Percentiles rank a stretch among this genome's conserved stretches.
Conservation (phyloP, 257 asterid genomes). For the Capsicum baccatum region DNA sequence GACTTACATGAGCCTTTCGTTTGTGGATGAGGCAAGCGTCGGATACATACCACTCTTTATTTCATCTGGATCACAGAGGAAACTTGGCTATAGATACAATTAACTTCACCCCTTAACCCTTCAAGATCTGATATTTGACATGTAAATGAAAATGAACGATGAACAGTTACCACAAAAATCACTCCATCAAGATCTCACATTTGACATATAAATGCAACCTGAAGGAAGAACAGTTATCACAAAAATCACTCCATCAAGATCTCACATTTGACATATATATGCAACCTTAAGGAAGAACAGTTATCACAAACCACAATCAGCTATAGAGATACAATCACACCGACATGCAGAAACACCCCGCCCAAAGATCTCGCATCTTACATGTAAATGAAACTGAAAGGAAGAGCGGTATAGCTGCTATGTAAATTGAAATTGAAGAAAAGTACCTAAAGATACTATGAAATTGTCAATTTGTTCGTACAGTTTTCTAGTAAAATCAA, state of each 20-base stretch:
- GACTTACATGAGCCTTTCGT: background rate
- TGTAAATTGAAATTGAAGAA: background rate
- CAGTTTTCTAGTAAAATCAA: conserved; percentile 27
- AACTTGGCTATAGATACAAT: background rate
- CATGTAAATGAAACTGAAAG: background rate
- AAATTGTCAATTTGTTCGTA: conserved; percentile 15
- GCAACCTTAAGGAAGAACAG: no score
- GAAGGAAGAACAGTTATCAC: no score
- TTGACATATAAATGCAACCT: no score
- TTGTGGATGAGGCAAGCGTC: background rate
- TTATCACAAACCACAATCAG: background rate
- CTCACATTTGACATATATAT: no score
- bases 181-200: no score
- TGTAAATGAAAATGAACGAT: no score
- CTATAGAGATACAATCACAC: background rate
- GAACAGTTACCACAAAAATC: no score
- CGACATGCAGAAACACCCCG: background rate
- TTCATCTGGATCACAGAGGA: background rate
- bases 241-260: no score
- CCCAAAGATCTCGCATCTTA: background rate
- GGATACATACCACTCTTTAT: background rate
- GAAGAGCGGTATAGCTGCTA: background rate
- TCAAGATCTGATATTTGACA: no score
- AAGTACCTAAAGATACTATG: background rate
- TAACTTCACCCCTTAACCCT: no score